Percentiles rank a stretch among this genome's conserved stretches.
These are phyloP conservation scores for Casaregolazyma suthepensis DNA, from an alignment of 1,139 yeast genomes.

Conservation along the genomic window DNA sequence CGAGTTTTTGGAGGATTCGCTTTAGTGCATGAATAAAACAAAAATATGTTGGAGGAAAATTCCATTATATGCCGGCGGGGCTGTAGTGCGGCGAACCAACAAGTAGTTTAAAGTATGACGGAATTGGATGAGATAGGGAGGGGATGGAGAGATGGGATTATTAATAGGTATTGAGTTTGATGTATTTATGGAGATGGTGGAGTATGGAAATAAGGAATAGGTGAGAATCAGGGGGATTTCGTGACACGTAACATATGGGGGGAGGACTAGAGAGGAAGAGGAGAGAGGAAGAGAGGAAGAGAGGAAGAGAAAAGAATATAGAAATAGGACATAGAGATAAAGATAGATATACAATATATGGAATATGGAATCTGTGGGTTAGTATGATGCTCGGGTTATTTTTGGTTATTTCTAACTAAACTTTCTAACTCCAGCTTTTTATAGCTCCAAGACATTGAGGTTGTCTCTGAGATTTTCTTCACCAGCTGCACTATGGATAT, in stretches of 20 bases:
- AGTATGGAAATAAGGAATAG: neutral
- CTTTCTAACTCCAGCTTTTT: no score
- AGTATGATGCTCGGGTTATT: no score
- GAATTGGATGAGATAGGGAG: neutral
- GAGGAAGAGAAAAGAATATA: no score
- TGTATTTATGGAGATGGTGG: neutral
- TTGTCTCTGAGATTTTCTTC: no score
- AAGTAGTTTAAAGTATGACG: neutral
- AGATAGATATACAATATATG: no score
- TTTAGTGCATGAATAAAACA: neutral
- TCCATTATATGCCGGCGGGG: neutral
- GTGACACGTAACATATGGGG: neutral
- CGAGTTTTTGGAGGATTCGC: no score
- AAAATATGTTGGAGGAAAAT: neutral
- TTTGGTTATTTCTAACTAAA: no score
- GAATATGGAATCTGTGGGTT: no score
- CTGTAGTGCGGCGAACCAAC: neutral
- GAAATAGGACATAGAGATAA: neutral
- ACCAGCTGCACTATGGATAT: no score
- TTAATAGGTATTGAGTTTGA: neutral
- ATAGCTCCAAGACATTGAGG: neutral
- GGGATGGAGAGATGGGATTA: neutral
- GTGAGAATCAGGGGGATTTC: neutral
- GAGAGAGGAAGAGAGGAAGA: no score
- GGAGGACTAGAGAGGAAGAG: no score